Evolutionary conservation across 371 early-diverging fungal species (phyloP), one percentile per base, ranked within the genome.

Genomic region (Lichtheimia ornata): DNA sequence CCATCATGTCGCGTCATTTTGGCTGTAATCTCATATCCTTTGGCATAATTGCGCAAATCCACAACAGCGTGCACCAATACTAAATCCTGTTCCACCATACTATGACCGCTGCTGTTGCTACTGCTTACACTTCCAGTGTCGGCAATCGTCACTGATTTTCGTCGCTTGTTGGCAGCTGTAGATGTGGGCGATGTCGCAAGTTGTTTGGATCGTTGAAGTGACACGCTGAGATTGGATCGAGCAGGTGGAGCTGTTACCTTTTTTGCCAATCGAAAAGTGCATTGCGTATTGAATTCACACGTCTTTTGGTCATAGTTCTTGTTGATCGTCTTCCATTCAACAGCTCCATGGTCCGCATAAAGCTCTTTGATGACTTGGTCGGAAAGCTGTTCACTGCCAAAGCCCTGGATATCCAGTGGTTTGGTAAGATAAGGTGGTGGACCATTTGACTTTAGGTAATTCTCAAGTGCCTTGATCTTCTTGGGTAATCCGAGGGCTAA

Each of bases 361-460:
- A 47, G 47, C 17, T 47, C 47, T 22, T 47, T 40, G 54, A 25
- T 30, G 24, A 20, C 15, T 25, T 53, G 50, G 9, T 66, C 56
- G 15, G 22, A 20, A n/a, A 67, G 56, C 49, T 66, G 65, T 22
- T 62, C 62, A 27, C 20, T 45, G 20, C 13, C 17, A 47, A 61
- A 61, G 5, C 17, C 44, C 14, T 61, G 53, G 17, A 50, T 45
- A 14, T 13, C 44, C n/a, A 30, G 18, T 2, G 61, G 61, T n/a
- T 44, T 25, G 25, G 53, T 54, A 5, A 74, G 27, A n/a, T 71
- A 70, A 0, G 85, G 84, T 3, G 84, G 83, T 0, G 86, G 71
- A 12, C 83, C 84, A 6, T 82, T 77, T 3, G 63, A 22, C 28
- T 84, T 83, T n/a, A 85, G 56, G 57, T 74, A 76, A 3, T 58